Conservation (phyloP, 1,139 yeast species). For the Eremothecium cymbalariae region DNA sequence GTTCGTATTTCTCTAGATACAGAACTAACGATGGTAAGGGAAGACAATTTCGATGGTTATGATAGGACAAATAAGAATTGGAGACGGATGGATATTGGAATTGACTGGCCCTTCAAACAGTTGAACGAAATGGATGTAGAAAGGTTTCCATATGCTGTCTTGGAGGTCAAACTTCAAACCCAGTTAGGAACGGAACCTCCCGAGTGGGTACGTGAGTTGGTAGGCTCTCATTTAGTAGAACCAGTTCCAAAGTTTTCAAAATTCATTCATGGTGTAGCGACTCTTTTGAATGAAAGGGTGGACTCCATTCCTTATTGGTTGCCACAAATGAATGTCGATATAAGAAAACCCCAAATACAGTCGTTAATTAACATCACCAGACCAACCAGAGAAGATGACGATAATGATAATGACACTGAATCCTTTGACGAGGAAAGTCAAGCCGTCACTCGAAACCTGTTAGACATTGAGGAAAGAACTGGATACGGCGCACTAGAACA, state of each 20-base stretch:
- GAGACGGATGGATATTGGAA: slow-evolving; percentile 98
- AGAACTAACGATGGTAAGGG: slow-evolving; percentile 91
- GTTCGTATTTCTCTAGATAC: slow-evolving; percentile 97
- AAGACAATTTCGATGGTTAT: slow-evolving; percentile 88
- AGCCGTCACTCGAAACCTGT: slow-evolving; percentile 31
- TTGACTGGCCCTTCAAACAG: slow-evolving; percentile 88
- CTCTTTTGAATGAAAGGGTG: slow-evolving; percentile 73
- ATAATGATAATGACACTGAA: slow-evolving; percentile 36
- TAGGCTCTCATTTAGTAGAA: slow-evolving; percentile 86
- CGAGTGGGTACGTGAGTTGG: slow-evolving; percentile 88
- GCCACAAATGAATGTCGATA: slow-evolving; percentile 97
- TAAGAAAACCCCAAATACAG: slow-evolving; percentile 74
- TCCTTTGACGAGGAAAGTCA: slow-evolving; percentile 35
- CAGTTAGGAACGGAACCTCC: slow-evolving; percentile 99
- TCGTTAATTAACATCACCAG: slow-evolving; percentile 34
- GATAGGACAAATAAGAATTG: slow-evolving; percentile 89
- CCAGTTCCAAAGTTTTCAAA: slow-evolving; percentile 97
- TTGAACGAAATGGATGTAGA: slow-evolving; percentile 77
- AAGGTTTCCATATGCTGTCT: slow-evolving; percentile 92
- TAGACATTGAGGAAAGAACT: slow-evolving; percentile 44
- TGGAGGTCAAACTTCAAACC: slow-evolving; percentile 94
- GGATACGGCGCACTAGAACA: slow-evolving; percentile 37
- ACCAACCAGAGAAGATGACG: slow-evolving; percentile 29
- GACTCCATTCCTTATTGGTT: slow-evolving; percentile 90
- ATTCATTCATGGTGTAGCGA: slow-evolving; percentile 92